A percentile compares a stretch with the other conserved stretches of the same genome.
Evolutionary conservation across 2,329 filamentous ascomycete genomes (phyloP).

Genomic region (Claviceps fusiformis): DNA sequence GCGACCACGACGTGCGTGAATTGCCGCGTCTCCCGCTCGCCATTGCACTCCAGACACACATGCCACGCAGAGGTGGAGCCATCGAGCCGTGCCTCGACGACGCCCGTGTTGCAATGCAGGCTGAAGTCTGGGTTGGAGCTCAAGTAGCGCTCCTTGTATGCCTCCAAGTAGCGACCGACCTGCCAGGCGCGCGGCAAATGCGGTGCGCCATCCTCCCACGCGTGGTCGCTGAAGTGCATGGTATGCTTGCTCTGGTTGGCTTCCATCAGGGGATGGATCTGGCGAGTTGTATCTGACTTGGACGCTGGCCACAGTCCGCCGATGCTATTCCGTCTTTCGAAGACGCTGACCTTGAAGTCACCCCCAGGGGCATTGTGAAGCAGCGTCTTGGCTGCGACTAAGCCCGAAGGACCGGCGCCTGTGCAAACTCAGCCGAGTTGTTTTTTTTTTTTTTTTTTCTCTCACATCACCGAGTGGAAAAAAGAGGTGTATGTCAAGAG

Average conservation of each 20-base stretch:
- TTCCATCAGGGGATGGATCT: slow-evolving; percentile 53
- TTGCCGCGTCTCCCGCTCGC: slow-evolving; percentile 26
- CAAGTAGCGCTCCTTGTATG: slow-evolving; percentile 48
- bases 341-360: slow-evolving; percentile 54
- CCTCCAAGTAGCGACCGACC: slow-evolving; percentile 57
- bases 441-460: too few species aligned
- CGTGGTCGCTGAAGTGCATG: slow-evolving; percentile 56
- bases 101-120: slow-evolving; percentile 35
- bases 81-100: slow-evolving; percentile 24
- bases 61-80: slow-evolving; percentile 26
- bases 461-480: too few species aligned
- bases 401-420: slow-evolving; percentile 57
- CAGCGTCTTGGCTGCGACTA: slow-evolving; percentile 60
- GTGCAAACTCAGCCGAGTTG: slow-evolving; percentile 2
- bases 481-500: background rate
- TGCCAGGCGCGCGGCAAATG: slow-evolving; percentile 67
- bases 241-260: slow-evolving; percentile 69
- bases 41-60: slow-evolving; percentile 23
- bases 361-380: slow-evolving; percentile 41
- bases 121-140: slow-evolving; percentile 23
- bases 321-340: slow-evolving; percentile 50
- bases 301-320: slow-evolving; percentile 65
- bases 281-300: slow-evolving; percentile 32
- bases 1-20: slow-evolving; percentile 64
- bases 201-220: slow-evolving; percentile 49